These are phyloP conservation scores for Solanum etuberosum DNA, from an alignment of 257 asterid genomes.

Conservation along the genomic window DNA sequence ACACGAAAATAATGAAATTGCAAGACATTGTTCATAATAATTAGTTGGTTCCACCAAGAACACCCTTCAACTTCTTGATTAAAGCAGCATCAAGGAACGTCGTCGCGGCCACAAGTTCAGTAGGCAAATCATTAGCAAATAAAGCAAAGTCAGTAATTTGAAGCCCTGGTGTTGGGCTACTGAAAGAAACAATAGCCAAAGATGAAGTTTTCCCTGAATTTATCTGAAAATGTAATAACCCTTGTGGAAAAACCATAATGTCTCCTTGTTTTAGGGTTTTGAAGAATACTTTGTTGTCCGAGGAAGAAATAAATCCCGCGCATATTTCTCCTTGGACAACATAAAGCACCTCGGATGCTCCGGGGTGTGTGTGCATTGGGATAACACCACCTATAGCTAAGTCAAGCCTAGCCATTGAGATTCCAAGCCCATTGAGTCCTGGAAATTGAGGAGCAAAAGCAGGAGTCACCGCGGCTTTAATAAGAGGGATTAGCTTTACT, in stretches of 20 bases:
- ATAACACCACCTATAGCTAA: conserved; percentile 48
- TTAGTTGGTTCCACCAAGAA: conserved; percentile 32
- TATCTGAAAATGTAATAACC: conserved; percentile 62
- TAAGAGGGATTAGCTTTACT: conserved; percentile 55
- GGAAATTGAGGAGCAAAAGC: conserved; percentile 69
- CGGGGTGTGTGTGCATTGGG: conserved; percentile 84
- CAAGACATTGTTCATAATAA: neutral
- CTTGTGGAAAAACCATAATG: conserved; percentile 55
- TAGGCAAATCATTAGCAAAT: conserved; percentile 41
- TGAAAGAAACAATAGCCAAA: conserved; percentile 43
- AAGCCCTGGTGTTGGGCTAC: conserved; percentile 56
- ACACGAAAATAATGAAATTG: neutral
- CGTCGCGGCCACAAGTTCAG: conserved; percentile 29
- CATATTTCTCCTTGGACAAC: conserved; percentile 35
- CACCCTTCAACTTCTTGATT: conserved; percentile 49
- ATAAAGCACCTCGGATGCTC: conserved; percentile 41
- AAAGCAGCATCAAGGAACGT: conserved; percentile 50
- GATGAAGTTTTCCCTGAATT: conserved; percentile 43
- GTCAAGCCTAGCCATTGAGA: conserved; percentile 59
- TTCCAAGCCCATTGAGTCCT: conserved; percentile 55
- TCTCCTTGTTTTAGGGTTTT: conserved; percentile 51
- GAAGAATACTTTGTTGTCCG: conserved; percentile 35
- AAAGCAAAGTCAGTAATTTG: conserved; percentile 49
- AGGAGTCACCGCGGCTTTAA: conserved; percentile 56
- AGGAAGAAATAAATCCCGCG: conserved; percentile 44